These are phyloP conservation scores for Warburgia ugandensis DNA, from an alignment of 164 flowering plant species.

Conservation along the genomic window DNA sequence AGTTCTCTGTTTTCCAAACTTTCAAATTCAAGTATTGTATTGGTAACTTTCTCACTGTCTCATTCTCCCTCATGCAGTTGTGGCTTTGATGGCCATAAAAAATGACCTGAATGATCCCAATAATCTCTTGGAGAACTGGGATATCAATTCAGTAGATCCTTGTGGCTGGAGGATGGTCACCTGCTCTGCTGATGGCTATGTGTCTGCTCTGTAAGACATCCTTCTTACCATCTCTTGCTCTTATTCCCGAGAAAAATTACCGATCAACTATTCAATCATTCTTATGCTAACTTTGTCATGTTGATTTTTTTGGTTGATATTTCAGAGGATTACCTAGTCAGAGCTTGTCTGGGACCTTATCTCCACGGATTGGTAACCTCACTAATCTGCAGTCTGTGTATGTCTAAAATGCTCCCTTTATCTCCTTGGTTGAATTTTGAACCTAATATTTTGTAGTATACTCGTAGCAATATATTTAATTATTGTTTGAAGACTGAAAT, in stretches of 20 bases:
- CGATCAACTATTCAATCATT: background rate
- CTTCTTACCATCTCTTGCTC: background rate
- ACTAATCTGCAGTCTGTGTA: slow-evolving; percentile 78
- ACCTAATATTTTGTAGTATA: too few relatives aligned
- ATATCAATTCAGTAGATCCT: slow-evolving; percentile 89
- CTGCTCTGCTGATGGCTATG: slow-evolving; percentile 73
- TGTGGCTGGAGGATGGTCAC: slow-evolving; percentile 99
- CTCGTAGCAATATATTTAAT: too few relatives aligned
- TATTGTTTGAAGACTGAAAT: too few relatives aligned
- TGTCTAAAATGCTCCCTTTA: too few relatives aligned
- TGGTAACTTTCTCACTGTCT: background rate
- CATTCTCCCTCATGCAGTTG: slow-evolving; percentile 53
- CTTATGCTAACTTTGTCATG: too few relatives aligned
- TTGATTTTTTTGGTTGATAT: background rate
- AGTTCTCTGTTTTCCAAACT: too few relatives aligned
- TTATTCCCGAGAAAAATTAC: too few relatives aligned
- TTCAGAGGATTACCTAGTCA: slow-evolving; percentile 85
- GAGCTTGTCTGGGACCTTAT: slow-evolving; percentile 73
- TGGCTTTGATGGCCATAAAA: slow-evolving; percentile 77
- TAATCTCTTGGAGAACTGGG: slow-evolving; percentile 92
- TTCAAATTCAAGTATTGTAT: too few relatives aligned
- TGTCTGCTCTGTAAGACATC: slow-evolving; percentile 67
- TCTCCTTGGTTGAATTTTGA: too few relatives aligned
- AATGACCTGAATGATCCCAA: slow-evolving; percentile 57
- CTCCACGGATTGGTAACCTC: slow-evolving; percentile 78